These are phyloP conservation scores for Venturia asperata DNA, from an alignment of 2,329 filamentous ascomycete species.

Conservation along the genomic window DNA sequence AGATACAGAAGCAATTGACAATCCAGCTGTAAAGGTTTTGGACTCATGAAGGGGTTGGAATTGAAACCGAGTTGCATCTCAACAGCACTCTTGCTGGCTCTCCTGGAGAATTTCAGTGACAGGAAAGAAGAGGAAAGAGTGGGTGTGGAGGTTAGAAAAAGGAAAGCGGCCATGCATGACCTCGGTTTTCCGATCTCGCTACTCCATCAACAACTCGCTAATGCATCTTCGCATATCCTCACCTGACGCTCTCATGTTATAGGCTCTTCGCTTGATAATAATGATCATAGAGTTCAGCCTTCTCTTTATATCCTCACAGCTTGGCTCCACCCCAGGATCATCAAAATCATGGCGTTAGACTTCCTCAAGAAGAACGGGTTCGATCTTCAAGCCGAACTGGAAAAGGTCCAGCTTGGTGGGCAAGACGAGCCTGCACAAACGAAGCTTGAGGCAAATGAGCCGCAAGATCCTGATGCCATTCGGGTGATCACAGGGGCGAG, in stretches of 20 bases:
- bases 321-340: neutral
- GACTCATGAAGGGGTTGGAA: too few species aligned
- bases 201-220: too few species aligned
- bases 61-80: too few species aligned
- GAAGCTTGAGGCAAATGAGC: constrained; percentile 10
- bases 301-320: neutral
- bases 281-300: neutral
- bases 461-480: neutral
- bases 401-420: constrained; percentile 26
- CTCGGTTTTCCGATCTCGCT: too few species aligned
- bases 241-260: neutral
- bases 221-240: neutral
- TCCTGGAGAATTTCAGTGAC: too few species aligned
- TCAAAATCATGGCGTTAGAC: constrained; percentile 25
- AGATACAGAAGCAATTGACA: too few species aligned
- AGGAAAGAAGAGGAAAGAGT: too few species aligned
- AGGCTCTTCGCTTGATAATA: neutral
- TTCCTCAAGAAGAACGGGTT: constrained; percentile 29
- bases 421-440: neutral
- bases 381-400: constrained; percentile 30
- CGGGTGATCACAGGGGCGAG: constrained; percentile 16
- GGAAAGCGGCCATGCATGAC: too few species aligned
- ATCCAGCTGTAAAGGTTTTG: too few species aligned
- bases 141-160: too few species aligned
- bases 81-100: too few species aligned